phyloP scores from a whole-genome alignment of 1,284 basidiomycete species.

The Heliocybe sulcata region DNA sequence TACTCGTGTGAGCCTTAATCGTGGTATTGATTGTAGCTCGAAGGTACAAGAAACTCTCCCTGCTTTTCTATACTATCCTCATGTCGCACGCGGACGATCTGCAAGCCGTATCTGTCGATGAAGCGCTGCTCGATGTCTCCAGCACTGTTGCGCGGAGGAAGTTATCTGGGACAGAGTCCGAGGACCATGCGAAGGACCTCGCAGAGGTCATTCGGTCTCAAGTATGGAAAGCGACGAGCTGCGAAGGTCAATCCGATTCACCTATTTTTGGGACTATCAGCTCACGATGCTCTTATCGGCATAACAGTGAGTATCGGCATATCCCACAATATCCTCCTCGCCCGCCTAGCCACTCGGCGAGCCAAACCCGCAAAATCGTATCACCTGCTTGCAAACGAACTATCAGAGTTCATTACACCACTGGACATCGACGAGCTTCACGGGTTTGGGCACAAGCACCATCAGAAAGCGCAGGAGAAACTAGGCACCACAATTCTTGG shows the following conservation, averaged over 20 bases:
- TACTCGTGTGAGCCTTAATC: neutral
- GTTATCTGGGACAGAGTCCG: constrained; percentile 11
- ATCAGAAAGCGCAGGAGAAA: constrained; percentile 70
- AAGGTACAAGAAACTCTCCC: constrained; percentile 77
- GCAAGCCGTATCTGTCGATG: constrained; percentile 94
- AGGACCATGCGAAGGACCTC: constrained; percentile 63
- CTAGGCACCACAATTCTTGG: constrained; percentile 71
- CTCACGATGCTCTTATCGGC: neutral
- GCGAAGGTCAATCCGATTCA: constrained; percentile 57
- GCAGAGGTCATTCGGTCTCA: constrained; percentile 79
- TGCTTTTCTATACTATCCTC: constrained; percentile 89
- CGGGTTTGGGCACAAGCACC: constrained; percentile 76
- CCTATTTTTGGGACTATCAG: neutral
- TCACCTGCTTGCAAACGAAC: constrained; percentile 56
- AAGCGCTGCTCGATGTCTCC: constrained; percentile 89
- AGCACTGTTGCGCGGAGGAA: constrained; percentile 46
- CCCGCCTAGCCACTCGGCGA: constrained; percentile 83
- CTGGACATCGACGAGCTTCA: constrained; percentile 86
- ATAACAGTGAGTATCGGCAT: constrained; percentile 85
- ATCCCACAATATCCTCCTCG: constrained; percentile 86
- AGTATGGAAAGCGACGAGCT: constrained; percentile 72
- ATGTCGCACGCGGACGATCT: constrained; percentile 87
- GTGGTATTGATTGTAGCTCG: neutral
- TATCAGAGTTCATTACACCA: constrained; percentile 56
- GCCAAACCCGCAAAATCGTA: constrained; percentile 89